These are phyloP conservation scores for Aspergillus ibericus DNA, from an alignment of 2,329 filamentous ascomycete species.

Conservation along the genomic window DNA sequence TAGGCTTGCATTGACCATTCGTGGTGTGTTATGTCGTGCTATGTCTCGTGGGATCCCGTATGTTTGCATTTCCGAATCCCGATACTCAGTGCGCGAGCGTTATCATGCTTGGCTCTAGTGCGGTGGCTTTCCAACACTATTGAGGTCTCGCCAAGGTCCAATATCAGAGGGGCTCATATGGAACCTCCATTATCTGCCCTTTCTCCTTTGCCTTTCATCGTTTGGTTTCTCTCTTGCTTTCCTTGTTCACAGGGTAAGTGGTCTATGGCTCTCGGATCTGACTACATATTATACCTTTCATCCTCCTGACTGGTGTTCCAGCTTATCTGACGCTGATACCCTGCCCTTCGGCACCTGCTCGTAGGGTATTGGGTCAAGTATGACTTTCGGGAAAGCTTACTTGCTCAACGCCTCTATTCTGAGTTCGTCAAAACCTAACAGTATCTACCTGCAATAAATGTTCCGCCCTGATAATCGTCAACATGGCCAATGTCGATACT, in stretches of 20 bases:
- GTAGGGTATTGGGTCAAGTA: background rate
- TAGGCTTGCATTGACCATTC: background rate
- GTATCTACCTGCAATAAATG: no score
- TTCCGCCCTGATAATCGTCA: background rate
- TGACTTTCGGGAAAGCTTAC: background rate
- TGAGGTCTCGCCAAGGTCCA: background rate
- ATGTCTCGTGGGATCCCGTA: background rate
- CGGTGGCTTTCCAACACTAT: background rate
- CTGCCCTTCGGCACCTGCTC: background rate
- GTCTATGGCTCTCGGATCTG: no score
- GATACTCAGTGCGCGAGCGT: background rate
- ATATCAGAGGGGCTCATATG: background rate
- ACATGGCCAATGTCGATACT: constrained; percentile 22
- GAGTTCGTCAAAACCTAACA: background rate
- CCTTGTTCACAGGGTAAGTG: background rate
- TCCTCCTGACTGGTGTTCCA: no score
- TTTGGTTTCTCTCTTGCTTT: background rate
- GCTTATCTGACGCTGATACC: no score
- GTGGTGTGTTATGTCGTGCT: background rate
- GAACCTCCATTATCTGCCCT: background rate
- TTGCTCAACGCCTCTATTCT: background rate
- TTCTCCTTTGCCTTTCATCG: background rate
- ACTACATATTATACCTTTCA: no score
- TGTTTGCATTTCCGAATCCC: background rate
- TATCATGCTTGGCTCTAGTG: background rate